Evolutionary conservation across 2,329 filamentous ascomycete genomes (phyloP), one percentile per base, ranked within the genome.

Genomic region (Sarocladium brachiariae): DNA sequence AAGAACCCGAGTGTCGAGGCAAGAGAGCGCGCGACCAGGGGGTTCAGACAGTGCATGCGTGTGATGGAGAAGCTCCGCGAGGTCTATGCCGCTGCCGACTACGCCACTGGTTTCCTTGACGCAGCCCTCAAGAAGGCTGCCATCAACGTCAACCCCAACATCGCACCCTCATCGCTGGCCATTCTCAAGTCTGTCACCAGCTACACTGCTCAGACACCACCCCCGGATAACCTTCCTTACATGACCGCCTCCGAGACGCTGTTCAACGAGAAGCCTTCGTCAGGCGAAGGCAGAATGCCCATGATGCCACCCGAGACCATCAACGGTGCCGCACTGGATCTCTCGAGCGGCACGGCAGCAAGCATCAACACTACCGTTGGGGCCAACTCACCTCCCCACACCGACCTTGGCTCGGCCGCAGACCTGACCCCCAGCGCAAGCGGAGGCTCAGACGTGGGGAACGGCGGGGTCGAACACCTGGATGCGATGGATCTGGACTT

Each of bases 81-180:
- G 61, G 88, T 90, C 25, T 96, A 97, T 61, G 84, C 90, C 0
- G 90, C 91, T 0, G 92, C 92, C n/a, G 91, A 96, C 66, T 96
- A 93, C 60, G 90, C 89, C n/a, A 92, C 88, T 1, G 88, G 88
- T 2, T 96, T 96, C 71, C 76, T 96, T n/a, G 89, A 95, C 63
- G 89, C 90, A 1, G 89, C 90, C 1, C 86, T 96, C 55, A 84
- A 87, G 55, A 95, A 95, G 70, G 89, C 89, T 8, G 83, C 87
- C 51, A 90, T 93, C 55, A 83, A 87, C 51, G 73, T 89, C 34
- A 78, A 69, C 48, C 64, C 67, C 41, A 66, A 61, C 45, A 58
- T 63, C 14, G 59, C 62, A 4, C 63, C 61, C 13, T 59, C 63
- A 18, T 61, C 62, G n/a, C 58, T 63, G 35, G 60, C 59, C 23